phyloP scores from a whole-genome alignment of 2,329 filamentous ascomycete species.

The Blastomyces parvus region DNA sequence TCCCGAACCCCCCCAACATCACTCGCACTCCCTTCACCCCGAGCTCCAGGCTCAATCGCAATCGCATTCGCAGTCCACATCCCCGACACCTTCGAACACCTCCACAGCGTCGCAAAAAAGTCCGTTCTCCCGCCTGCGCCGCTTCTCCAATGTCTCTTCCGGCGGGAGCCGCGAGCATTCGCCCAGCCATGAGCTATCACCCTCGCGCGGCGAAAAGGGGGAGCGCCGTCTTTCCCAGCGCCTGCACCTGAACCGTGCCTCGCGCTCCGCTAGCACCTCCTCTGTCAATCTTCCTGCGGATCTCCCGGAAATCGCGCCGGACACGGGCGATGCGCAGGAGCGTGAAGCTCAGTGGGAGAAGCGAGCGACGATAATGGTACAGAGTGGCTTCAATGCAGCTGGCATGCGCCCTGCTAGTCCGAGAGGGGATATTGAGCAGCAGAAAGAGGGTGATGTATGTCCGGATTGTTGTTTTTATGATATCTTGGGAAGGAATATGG shows the following conservation, averaged over 20 bases:
- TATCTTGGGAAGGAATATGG: background rate
- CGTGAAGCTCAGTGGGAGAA: constrained; percentile 80
- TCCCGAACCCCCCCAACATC: constrained; percentile 43
- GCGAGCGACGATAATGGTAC: constrained; percentile 78
- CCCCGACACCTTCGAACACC: constrained; percentile 11
- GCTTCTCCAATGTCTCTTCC: constrained; percentile 18
- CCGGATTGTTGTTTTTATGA: background rate
- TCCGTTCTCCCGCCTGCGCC: constrained; percentile 27
- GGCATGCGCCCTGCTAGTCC: constrained; percentile 6
- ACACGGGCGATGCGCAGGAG: constrained; percentile 42
- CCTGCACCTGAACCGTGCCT: constrained; percentile 51
- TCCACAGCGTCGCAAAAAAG: constrained; percentile 18
- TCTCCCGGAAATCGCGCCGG: constrained; percentile 60
- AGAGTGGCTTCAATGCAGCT: constrained; percentile 40
- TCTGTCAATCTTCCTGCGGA: constrained; percentile 69
- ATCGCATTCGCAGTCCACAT: constrained; percentile 12
- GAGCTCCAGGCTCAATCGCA: background rate
- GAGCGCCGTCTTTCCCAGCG: constrained; percentile 51
- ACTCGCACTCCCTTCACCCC: background rate
- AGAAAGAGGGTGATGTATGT: constrained; percentile 29
- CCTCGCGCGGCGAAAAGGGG: constrained; percentile 17
- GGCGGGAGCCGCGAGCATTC: constrained; percentile 1
- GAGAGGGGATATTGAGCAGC: constrained; percentile 25
- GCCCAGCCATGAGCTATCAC: background rate
- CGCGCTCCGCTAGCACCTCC: constrained; percentile 44